These are phyloP conservation scores for Streptanthus diversifolius DNA, from an alignment of 345 rosid genomes.

Conservation along the genomic window DNA sequence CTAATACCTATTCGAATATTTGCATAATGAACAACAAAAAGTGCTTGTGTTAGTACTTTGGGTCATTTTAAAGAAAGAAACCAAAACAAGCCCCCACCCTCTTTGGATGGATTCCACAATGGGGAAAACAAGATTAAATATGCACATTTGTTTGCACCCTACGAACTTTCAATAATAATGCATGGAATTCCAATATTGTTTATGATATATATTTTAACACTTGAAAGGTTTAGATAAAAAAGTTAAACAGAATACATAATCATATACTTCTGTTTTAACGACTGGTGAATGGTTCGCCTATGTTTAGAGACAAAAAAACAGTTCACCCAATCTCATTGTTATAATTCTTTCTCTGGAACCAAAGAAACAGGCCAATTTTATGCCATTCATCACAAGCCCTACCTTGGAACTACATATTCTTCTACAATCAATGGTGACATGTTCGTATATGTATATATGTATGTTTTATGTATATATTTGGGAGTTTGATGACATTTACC, in stretches of 20 bases:
- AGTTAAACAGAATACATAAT: background rate
- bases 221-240: background rate
- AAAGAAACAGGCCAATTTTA: background rate
- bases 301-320: background rate
- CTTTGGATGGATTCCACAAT: slow-evolving; percentile 27
- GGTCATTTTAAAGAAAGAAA: background rate
- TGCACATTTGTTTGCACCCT: slow-evolving; percentile 2
- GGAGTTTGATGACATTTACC: slow-evolving; percentile 43
- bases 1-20: background rate
- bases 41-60: slow-evolving; percentile 20
- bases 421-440: background rate
- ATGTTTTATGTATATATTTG: background rate
- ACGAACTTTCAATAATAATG: slow-evolving; percentile 12
- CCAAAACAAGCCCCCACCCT: slow-evolving; percentile 18
- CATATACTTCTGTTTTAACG: background rate
- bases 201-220: background rate
- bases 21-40: background rate
- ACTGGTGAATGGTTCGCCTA: background rate
- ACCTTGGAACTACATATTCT: slow-evolving; percentile 23
- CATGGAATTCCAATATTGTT: background rate
- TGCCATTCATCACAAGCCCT: slow-evolving; percentile 22
- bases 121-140: slow-evolving; percentile 22
- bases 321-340: background rate
- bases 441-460: background rate
- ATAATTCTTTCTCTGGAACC: background rate